Conservation (phyloP, 1,284 basidiomycete genomes). For the Ustilago nuda region DNA sequence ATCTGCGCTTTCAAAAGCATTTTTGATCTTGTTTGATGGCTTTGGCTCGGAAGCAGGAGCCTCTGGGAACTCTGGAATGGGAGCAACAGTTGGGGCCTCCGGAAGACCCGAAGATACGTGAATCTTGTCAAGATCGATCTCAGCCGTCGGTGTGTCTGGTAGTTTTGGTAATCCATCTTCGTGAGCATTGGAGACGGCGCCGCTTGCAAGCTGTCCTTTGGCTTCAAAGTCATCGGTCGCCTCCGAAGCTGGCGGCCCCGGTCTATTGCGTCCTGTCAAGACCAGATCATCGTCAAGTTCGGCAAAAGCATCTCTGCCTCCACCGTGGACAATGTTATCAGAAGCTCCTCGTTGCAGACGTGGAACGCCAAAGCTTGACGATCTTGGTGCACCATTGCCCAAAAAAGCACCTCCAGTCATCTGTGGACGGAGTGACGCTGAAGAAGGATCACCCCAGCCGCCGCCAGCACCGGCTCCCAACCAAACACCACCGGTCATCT, state of each 20-base stretch:
- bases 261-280: slow-evolving; percentile 42
- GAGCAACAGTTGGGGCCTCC: slow-evolving; percentile 7
- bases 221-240: slow-evolving; percentile 4
- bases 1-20: slow-evolving; percentile 19
- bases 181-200: slow-evolving; percentile 3
- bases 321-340: slow-evolving; percentile 43
- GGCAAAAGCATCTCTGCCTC: slow-evolving; percentile 56
- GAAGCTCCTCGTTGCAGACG: slow-evolving; percentile 40
- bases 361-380: slow-evolving; percentile 27
- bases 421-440: slow-evolving; percentile 52
- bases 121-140: slow-evolving; percentile 46
- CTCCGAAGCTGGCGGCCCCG: slow-evolving; percentile 14
- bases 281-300: slow-evolving; percentile 57
- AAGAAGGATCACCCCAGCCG: slow-evolving; percentile 47
- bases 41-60: slow-evolving; percentile 46
- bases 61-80: slow-evolving; percentile 51
- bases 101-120: slow-evolving; percentile 21
- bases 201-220: slow-evolving; percentile 14
- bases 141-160: slow-evolving; percentile 44
- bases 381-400: slow-evolving; percentile 36
- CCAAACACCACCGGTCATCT: slow-evolving; percentile 64
- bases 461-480: slow-evolving; percentile 50
- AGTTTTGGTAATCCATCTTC: slow-evolving; percentile 33
- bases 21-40: slow-evolving; percentile 20
- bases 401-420: slow-evolving; percentile 56